These are phyloP conservation scores for Pythium myriotylum DNA, from an alignment of 352 stramenopile genomes.

Conservation along the genomic window DNA sequence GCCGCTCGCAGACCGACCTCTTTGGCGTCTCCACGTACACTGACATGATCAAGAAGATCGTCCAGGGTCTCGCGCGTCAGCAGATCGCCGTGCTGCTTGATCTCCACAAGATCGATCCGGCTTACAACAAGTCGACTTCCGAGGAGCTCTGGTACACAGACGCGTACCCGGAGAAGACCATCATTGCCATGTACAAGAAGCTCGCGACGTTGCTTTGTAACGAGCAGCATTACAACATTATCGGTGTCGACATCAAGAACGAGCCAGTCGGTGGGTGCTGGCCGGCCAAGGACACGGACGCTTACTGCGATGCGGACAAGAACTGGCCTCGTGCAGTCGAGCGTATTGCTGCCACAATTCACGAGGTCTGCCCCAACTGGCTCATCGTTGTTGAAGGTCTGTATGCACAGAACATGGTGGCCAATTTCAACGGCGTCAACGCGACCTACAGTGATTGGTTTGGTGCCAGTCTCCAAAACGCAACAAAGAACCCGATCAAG, in stretches of 20 bases:
- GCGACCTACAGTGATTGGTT: constrained; percentile 83
- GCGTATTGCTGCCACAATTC: constrained; percentile 61
- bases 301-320: constrained; percentile 48
- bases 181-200: constrained; percentile 76
- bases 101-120: constrained; percentile 85
- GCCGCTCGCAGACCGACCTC: constrained; percentile 55
- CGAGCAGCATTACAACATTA: constrained; percentile 84
- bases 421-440: constrained; percentile 60
- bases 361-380: constrained; percentile 76
- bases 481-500: constrained; percentile 64
- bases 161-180: constrained; percentile 48
- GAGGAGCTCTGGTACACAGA: constrained; percentile 77
- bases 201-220: constrained; percentile 69
- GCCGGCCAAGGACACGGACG: constrained; percentile 56
- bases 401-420: constrained; percentile 43
- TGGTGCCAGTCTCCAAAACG: constrained; percentile 81
- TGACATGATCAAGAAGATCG: constrained; percentile 84
- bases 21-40: constrained; percentile 72
- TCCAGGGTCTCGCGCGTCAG: constrained; percentile 80
- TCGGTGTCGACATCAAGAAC: constrained; percentile 86
- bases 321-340: constrained; percentile 81
- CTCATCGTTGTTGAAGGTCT: constrained; percentile 74
- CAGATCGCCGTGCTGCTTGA: constrained; percentile 83
- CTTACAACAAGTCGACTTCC: constrained; percentile 68
- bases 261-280: constrained; percentile 75